A percentile compares a stretch with the other conserved stretches of the same genome.
These are phyloP conservation scores for Leucaena leucocephala DNA, from an alignment of 306 rosid species.

Conservation along the genomic window DNA sequence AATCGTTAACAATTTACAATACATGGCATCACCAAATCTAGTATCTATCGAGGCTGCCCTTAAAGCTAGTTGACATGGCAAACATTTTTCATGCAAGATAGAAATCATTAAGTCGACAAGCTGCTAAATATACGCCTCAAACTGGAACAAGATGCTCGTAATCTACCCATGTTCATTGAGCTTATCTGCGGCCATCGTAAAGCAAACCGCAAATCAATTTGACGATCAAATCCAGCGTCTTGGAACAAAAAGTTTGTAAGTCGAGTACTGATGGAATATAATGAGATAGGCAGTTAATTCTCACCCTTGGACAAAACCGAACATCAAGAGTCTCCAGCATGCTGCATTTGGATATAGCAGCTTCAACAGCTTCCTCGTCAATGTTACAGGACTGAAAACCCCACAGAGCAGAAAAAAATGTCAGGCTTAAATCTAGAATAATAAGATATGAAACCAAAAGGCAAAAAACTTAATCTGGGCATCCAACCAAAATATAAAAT, in stretches of 20 bases:
- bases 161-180: slow-evolving; percentile 69
- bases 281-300: slow-evolving; percentile 5
- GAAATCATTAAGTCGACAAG: slow-evolving; percentile 53
- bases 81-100: slow-evolving; percentile 16
- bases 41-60: slow-evolving; percentile 31
- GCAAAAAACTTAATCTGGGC: neutral
- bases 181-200: slow-evolving; percentile 52
- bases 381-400: slow-evolving; percentile 81
- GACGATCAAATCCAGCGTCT: neutral
- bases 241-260: slow-evolving; percentile 8
- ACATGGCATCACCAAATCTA: slow-evolving; percentile 22
- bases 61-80: slow-evolving; percentile 33
- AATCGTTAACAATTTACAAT: slow-evolving; percentile 48
- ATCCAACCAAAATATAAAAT: neutral
- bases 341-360: slow-evolving; percentile 81
- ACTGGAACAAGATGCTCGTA: slow-evolving; percentile 72
- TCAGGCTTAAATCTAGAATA: neutral
- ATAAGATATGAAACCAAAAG: no score
- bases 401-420: slow-evolving; percentile 13
- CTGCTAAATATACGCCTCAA: slow-evolving; percentile 98
- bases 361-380: slow-evolving; percentile 77
- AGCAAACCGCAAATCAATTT: slow-evolving; percentile 6
- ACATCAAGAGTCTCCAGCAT: slow-evolving; percentile 98
- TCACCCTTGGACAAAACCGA: slow-evolving; percentile 93
- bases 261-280: slow-evolving; percentile 9